Conservation (phyloP, 768 basidiomycete genomes). For the Kwoniella bestiolae region DNA sequence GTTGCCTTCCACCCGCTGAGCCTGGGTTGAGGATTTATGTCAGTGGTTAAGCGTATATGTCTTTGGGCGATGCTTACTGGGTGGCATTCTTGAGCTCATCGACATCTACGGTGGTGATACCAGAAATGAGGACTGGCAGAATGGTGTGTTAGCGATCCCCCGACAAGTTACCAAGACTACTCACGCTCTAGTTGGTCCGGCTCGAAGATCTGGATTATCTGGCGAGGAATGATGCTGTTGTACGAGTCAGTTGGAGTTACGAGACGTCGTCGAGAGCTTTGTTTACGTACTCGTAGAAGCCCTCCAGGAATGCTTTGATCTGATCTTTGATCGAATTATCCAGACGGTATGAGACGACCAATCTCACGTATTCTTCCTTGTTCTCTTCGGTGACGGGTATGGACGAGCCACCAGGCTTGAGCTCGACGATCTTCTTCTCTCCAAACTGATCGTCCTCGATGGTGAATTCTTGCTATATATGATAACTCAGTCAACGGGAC, state of each 20-base stretch:
- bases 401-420: conserved; percentile 82
- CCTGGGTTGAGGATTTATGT: conserved; percentile 18
- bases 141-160: background rate
- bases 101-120: conserved; percentile 97
- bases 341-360: conserved; percentile 90
- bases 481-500: conserved; percentile 50
- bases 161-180: conserved; percentile 20
- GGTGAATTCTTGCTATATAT: conserved; percentile 80
- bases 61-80: conserved; percentile 58
- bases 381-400: conserved; percentile 94
- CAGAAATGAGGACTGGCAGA: conserved; percentile 60
- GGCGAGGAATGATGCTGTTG: conserved; percentile 81
- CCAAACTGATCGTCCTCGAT: conserved; percentile 98
- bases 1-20: conserved; percentile 55
- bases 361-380: conserved; percentile 91
- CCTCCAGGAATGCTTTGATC: conserved; percentile 82
- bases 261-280: background rate
- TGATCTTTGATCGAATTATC: conserved; percentile 95
- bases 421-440: conserved; percentile 78
- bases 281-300: conserved; percentile 75
- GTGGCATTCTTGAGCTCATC: conserved; percentile 68
- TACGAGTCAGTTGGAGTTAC: background rate
- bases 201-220: conserved; percentile 76
- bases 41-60: conserved; percentile 56
- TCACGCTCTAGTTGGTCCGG: conserved; percentile 53